These are phyloP conservation scores for Penicillium odoratum DNA, from an alignment of 495 filamentous ascomycete genomes.

Conservation along the genomic window DNA sequence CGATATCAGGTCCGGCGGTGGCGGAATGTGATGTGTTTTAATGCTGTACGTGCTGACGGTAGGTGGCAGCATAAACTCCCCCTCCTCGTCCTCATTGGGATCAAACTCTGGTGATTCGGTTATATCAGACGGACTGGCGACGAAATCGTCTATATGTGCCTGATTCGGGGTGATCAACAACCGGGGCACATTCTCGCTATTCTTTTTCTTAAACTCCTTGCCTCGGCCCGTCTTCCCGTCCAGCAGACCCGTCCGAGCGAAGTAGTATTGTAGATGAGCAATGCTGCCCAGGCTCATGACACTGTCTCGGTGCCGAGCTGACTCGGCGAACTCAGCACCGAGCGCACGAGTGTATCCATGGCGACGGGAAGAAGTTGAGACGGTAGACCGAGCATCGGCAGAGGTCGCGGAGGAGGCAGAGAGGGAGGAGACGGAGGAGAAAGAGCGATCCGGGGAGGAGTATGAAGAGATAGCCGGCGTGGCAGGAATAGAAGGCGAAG, in stretches of 20 bases:
- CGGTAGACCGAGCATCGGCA: constrained; percentile 50
- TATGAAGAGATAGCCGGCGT: constrained; percentile 63
- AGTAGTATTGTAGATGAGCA: constrained; percentile 96
- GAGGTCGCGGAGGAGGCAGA: constrained; percentile 67
- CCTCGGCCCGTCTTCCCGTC: constrained; percentile 91
- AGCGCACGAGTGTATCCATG: constrained; percentile 90
- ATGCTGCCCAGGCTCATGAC: constrained; percentile 96
- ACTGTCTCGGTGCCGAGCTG: constrained; percentile 84
- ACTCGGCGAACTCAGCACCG: constrained; percentile 86
- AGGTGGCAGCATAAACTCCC: constrained; percentile 81
- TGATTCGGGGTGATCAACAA: constrained; percentile 46
- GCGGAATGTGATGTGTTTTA: constrained; percentile 80
- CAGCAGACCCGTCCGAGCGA: constrained; percentile 87
- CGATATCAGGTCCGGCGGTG: constrained; percentile 76
- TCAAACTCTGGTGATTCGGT: constrained; percentile 43
- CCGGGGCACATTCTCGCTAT: constrained; percentile 38
- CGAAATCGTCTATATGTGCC: constrained; percentile 42
- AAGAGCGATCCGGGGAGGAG: constrained; percentile 66
- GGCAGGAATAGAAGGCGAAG: constrained; percentile 59
- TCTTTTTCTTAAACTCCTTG: constrained; percentile 65
- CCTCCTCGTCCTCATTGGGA: constrained; percentile 60
- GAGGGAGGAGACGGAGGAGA: constrained; percentile 73
- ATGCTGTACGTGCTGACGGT: constrained; percentile 95
- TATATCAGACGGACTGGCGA: constrained; percentile 55
- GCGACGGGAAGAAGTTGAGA: constrained; percentile 58